These are phyloP conservation scores for Neoboletus magnificus DNA, from an alignment of 768 basidiomycete species.

Conservation along the genomic window DNA sequence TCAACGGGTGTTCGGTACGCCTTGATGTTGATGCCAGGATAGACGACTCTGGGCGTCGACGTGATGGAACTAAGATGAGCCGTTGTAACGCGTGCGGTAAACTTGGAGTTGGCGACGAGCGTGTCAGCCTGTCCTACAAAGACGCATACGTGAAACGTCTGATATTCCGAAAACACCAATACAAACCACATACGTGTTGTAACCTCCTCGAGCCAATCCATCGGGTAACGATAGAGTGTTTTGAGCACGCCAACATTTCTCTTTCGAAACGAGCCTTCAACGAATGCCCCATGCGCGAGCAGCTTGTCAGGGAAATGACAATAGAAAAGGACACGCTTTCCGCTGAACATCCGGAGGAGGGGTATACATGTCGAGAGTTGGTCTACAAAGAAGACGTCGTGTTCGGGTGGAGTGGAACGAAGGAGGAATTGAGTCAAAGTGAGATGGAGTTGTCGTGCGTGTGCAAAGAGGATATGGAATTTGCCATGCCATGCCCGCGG, in stretches of 20 bases:
- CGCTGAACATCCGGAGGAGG: slow-evolving; percentile 61
- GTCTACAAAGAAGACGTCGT: slow-evolving; percentile 92
- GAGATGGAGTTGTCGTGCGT: slow-evolving; percentile 84
- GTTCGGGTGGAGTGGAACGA: slow-evolving; percentile 37
- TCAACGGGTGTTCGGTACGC: slow-evolving; percentile 57
- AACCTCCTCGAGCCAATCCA: slow-evolving; percentile 86
- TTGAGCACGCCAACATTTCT: slow-evolving; percentile 54
- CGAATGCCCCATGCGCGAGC: slow-evolving; percentile 63
- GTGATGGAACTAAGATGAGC: slow-evolving; percentile 69
- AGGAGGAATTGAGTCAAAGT: slow-evolving; percentile 54
- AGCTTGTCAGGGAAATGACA: slow-evolving; percentile 98
- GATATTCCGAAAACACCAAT: not conserved
- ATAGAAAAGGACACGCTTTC: slow-evolving; percentile 91
- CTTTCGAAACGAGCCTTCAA: slow-evolving; percentile 48
- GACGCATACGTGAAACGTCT: not conserved
- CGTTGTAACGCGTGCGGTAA: slow-evolving; percentile 80
- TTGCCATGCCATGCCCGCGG: slow-evolving; percentile 77
- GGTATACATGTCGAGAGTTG: slow-evolving; percentile 93
- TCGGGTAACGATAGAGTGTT: slow-evolving; percentile 76
- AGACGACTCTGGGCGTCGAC: slow-evolving; percentile 72
- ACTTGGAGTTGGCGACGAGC: slow-evolving; percentile 88
- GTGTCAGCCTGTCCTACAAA: slow-evolving; percentile 79
- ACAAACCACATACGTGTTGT: slow-evolving; percentile 68
- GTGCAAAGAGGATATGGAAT: slow-evolving; percentile 87
- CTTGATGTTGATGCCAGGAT: slow-evolving; percentile 86